Percentiles rank a stretch among this genome's conserved stretches.
These are phyloP conservation scores for Sporisorium sorghi DNA, from an alignment of 1,284 basidiomycete genomes.

Conservation along the genomic window DNA sequence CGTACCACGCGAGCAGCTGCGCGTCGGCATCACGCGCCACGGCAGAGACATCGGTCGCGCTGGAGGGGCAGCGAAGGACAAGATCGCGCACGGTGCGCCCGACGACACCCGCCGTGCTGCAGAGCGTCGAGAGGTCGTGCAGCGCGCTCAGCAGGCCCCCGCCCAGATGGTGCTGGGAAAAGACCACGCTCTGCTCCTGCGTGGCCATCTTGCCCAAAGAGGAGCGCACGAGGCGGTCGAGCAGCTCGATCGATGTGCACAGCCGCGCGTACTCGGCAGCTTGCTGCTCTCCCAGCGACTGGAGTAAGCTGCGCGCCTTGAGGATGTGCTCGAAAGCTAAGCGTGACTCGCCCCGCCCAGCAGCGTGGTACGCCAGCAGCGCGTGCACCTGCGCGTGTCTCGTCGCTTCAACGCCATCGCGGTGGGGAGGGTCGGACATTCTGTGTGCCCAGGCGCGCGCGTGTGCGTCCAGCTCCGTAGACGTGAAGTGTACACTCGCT, in stretches of 20 bases:
- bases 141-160: background rate
- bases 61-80: background rate
- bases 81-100: slow-evolving; percentile 7
- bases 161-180: background rate
- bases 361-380: slow-evolving; percentile 4
- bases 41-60: background rate
- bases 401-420: background rate
- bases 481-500: background rate
- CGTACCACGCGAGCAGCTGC: slow-evolving; percentile 13
- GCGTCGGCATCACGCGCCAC: slow-evolving; percentile 5
- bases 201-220: background rate
- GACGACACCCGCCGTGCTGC: background rate
- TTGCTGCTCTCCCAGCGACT: background rate
- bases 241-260: background rate
- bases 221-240: background rate
- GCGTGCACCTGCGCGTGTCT: background rate
- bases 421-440: background rate
- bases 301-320: background rate
- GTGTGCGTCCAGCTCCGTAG: background rate
- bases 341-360: slow-evolving; percentile 14
- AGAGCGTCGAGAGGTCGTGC: slow-evolving; percentile 1
- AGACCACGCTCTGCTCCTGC: background rate
- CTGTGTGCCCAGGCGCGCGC: background rate
- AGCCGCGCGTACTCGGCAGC: background rate
- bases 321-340: slow-evolving; percentile 2